Conservation (phyloP, 2,329 filamentous ascomycete genomes). For the Fusarium sp. region DNA sequence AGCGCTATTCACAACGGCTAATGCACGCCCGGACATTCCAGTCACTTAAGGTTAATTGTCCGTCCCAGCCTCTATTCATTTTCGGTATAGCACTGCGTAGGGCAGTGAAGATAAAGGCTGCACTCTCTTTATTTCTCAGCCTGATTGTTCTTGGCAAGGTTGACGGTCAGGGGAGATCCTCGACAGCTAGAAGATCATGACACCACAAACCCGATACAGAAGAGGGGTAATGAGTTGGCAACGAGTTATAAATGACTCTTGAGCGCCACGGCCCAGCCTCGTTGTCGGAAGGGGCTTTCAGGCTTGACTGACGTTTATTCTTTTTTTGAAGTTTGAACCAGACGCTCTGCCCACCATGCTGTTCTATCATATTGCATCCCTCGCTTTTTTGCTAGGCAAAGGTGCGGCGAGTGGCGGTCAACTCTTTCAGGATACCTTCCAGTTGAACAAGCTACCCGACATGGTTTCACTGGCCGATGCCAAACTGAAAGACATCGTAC, state of each 20-base stretch:
- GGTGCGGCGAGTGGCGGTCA: neutral
- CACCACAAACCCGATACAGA: neutral
- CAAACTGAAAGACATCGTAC: neutral
- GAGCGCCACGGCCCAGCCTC: neutral
- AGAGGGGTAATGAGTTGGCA: constrained; percentile 13
- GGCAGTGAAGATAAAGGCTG: neutral
- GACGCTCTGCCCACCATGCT: neutral
- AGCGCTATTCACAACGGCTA: neutral
- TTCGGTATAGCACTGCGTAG: neutral
- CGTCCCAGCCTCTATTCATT: neutral
- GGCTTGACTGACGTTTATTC: neutral
- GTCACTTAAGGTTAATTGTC: neutral
- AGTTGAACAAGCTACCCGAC: neutral
- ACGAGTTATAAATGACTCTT: neutral
- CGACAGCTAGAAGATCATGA: neutral
- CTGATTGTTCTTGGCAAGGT: neutral
- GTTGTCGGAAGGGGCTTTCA: neutral
- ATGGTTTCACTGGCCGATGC: neutral
- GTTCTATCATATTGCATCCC: fast-evolving
- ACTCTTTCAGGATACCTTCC: neutral
- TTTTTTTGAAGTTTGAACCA: neutral
- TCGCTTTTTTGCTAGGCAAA: neutral
- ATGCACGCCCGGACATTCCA: constrained; percentile 4
- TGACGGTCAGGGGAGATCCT: neutral
- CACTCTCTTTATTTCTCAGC: neutral